Percentiles rank a stretch among this genome's conserved stretches.
Evolutionary conservation across 2,329 filamentous ascomycete species (phyloP).

Genomic region (Diaporthe ampelina): DNA sequence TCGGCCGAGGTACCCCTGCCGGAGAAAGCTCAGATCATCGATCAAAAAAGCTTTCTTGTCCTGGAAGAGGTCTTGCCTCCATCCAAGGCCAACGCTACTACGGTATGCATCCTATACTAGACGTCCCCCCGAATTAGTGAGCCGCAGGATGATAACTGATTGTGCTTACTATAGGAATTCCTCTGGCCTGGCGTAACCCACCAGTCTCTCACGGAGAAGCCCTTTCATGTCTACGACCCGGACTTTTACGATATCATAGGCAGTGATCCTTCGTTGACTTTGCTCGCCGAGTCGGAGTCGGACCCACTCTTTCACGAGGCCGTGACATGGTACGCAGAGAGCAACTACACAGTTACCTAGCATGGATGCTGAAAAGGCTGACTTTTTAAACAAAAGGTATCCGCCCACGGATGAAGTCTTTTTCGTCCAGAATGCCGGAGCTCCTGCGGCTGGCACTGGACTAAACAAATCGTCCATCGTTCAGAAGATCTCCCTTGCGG

Average conservation of each 20-base stretch:
- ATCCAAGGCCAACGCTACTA: background rate
- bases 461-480: constrained; percentile 64
- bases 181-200: constrained; percentile 28
- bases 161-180: background rate
- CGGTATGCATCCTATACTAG: background rate
- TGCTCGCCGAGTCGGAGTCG: constrained; percentile 58
- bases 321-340: constrained; percentile 60
- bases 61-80: constrained; percentile 11
- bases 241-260: constrained; percentile 66
- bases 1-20: constrained; percentile 3
- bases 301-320: constrained; percentile 69
- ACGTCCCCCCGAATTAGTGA: background rate
- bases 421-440: constrained; percentile 66
- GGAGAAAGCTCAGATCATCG: constrained; percentile 8
- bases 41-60: constrained; percentile 21
- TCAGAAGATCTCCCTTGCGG: constrained; percentile 61
- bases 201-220: constrained; percentile 46
- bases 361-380: background rate
- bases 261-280: constrained; percentile 60
- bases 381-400: constrained; percentile 47
- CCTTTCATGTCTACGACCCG: constrained; percentile 64
- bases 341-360: fast-evolving
- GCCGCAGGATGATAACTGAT: background rate
- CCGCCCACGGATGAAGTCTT: constrained; percentile 64
- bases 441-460: constrained; percentile 60